Evolutionary conservation across 768 basidiomycete species (phyloP), one percentile per base, ranked within the genome.

Genomic region (Porphyrellus cyaneotinctus): DNA sequence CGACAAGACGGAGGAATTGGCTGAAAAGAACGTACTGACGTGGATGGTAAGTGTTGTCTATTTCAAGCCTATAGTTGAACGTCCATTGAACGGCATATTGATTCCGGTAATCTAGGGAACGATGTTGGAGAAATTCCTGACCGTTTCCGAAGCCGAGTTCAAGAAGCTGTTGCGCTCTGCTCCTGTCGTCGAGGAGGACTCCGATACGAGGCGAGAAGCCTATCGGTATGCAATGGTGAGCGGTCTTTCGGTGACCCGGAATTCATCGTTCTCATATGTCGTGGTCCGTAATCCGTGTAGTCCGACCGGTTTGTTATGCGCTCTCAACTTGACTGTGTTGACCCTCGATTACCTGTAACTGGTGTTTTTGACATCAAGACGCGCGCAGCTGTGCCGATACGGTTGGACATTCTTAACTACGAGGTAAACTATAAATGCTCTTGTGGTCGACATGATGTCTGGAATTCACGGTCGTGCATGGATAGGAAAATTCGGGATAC

Each of bases 331-430:
- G 95, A 99, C 64, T 92, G 94, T 59, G 72, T 83, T 1, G 90
- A 97, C 62, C 59, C 70, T 13, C 78, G 88, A 38, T 72, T 98
- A 28, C 95, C 95, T 5, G 94, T 93, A 1, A 86, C 85, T 0
- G 93, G 92, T 26, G 84, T 95, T 1, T 99, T 99, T 60, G 95
- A 99, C 65, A 84, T 98, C 71, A 99, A 99, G 70, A 97, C 95
- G 0, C 82, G 95, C 43, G 94, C 93, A 0, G 87, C 85, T 30
- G 69, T 91, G 23, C 82, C 90, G 0, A 84, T 97, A 42, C 84
- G 95, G 2, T 73, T 89, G 65, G 95, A 98, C 65, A 71, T 88
- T 12, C 74, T 92, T 49, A 97, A 98, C 67, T 88, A 81, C 59
- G 79, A 83, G 72, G 88, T 88, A 47, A 39, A 17, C 15, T 3